Evolutionary conservation across 2,329 filamentous ascomycete species (phyloP).

Genomic region (Pezicula carpinea): DNA sequence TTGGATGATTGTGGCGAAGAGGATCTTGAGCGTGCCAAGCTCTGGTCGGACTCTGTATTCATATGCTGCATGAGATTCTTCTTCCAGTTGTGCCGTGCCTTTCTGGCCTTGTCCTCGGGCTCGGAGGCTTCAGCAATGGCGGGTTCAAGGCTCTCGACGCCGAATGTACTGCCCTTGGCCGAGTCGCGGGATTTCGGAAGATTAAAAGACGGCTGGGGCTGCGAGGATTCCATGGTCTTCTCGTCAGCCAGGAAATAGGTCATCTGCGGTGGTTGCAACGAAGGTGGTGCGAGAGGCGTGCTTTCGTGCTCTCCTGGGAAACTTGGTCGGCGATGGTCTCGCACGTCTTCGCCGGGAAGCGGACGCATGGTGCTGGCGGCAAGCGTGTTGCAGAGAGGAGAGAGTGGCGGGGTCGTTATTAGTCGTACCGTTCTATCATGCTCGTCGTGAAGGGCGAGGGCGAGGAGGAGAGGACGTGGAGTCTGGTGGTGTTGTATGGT

Average conservation of each 20-base stretch:
- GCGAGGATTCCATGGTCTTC: slow-evolving; percentile 39
- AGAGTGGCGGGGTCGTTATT: slow-evolving; percentile 1
- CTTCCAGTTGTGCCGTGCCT: slow-evolving; percentile 25
- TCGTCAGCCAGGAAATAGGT: slow-evolving; percentile 49
- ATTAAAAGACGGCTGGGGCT: slow-evolving; percentile 27
- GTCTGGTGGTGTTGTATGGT: not conserved
- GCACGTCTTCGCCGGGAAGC: slow-evolving; percentile 40
- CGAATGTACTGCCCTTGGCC: slow-evolving; percentile 28
- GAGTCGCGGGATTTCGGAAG: slow-evolving; percentile 29
- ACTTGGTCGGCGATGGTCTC: slow-evolving; percentile 33
- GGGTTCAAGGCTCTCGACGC: slow-evolving; percentile 29
- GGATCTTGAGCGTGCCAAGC: slow-evolving; percentile 19
- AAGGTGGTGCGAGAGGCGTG: slow-evolving; percentile 29
- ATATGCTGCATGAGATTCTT: slow-evolving; percentile 16
- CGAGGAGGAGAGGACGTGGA: no score
- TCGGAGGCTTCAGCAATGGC: slow-evolving; percentile 26
- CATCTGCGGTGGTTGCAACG: slow-evolving; percentile 38
- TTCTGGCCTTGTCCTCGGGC: slow-evolving; percentile 19
- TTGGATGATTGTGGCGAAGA: slow-evolving; percentile 27
- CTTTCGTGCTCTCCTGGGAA: slow-evolving; percentile 31
- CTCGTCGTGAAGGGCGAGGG: slow-evolving; percentile 1
- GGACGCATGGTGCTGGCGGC: slow-evolving; percentile 36
- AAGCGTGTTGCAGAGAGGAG: not conserved
- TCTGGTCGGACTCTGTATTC: slow-evolving; percentile 19
- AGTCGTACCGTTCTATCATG: no score